Evolutionary conservation across 345 rosid species (phyloP), one percentile per base, ranked within the genome.

Genomic region (Gossypium herbaceum): DNA sequence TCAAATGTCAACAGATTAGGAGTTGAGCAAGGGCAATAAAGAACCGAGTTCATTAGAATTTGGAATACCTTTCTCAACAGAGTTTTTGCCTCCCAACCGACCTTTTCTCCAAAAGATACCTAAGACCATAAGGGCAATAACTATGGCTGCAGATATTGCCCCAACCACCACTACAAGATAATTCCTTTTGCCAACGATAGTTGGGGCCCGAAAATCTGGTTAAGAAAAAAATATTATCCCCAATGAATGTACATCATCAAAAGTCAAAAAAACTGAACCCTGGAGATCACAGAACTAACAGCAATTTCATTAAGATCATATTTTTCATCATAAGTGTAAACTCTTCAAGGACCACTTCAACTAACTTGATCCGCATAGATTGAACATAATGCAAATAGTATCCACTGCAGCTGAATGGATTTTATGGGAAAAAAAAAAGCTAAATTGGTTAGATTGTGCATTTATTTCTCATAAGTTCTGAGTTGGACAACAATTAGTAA

Each of bases 171-270:
- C 8, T 12, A 77, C 41, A 57, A 76, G 73, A 24, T 20, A 58
- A 27, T 78, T 76, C 75, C 56, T 78, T 58, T 82, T 81, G 61
- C 73, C 71, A 76, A 76, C 57, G 22, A 51, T 24, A 59, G 75
- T 73, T 1, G 96, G 94, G 63, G 91, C 93, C 55, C 76, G 72
- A 72, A 89, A 91, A 79, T 91, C 97, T 91, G 82, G 61, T 27
- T 27, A 77, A 78, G 76, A 73, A 63, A 73, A 71, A 73, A 71
- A 59, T 34, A 25, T 25, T 17, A 73, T 8, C 63, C 51, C 61
- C 57, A 6, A 68, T 76, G 63, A 79, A 48, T 62, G 39, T 25
- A 16, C 60, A 2, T 20, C 3, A 51, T 48, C 22, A 51, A 48
- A 69, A 69, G 24, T 27, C 15, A 2, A 68, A 45, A 69, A 51